Conservation (phyloP, 257 asterid species). For the Penstemon davidsonii region DNA sequence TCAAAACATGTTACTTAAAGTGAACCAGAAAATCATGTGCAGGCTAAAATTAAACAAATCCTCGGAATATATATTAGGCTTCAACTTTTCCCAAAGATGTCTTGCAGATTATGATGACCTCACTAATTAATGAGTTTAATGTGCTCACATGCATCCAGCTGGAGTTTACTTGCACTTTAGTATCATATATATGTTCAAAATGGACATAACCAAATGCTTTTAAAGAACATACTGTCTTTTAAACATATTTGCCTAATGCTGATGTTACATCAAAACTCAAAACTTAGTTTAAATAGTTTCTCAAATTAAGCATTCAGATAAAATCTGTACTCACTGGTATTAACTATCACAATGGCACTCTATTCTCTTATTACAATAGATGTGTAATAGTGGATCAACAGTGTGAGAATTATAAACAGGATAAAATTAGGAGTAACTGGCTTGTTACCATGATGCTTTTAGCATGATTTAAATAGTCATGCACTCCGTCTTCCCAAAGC, state of each 20-base stretch:
- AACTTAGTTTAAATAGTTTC: neutral
- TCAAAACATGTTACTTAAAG: neutral
- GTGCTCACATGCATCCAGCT: neutral
- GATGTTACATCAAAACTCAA: neutral
- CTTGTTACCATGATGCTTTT: conserved; percentile 67
- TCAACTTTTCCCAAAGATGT: neutral
- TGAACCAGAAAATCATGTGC: neutral
- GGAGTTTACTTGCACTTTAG: neutral
- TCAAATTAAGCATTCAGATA: neutral
- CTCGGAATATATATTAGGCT: neutral
- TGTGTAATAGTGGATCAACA: neutral
- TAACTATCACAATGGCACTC: neutral
- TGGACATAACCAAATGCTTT: neutral
- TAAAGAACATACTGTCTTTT: neutral
- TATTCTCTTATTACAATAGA: neutral
- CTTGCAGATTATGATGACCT: neutral
- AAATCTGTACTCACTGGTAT: neutral
- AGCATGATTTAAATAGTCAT: conserved; percentile 85
- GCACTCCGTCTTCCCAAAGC: conserved; percentile 96
- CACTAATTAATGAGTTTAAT: neutral
- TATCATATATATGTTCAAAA: neutral
- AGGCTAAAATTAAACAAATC: neutral
- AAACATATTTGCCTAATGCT: conserved; percentile 7
- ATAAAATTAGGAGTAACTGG: conserved; percentile 10
- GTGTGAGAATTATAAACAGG: neutral